phyloP scores from a whole-genome alignment of 2,329 filamentous ascomycete genomes.

The Colletotrichum chrysophilum region DNA sequence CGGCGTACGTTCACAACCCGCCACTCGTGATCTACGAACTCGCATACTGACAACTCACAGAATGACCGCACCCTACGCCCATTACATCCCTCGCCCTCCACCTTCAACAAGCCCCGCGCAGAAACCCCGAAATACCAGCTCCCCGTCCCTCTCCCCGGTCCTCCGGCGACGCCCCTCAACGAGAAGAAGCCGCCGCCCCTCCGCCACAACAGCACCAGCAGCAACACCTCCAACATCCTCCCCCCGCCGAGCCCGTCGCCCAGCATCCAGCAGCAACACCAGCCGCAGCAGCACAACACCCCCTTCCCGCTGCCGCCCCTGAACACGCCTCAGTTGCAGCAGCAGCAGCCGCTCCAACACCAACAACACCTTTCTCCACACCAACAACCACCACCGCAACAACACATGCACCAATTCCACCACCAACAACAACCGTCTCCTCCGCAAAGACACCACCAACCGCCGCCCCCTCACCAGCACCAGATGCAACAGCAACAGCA shows the following conservation, averaged over 20 bases:
- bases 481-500: slow-evolving; percentile 22
- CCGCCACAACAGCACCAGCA: slow-evolving; percentile 10
- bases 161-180: slow-evolving; percentile 3
- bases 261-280: slow-evolving; percentile 10
- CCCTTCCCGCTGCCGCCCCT: slow-evolving; percentile 9
- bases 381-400: background rate
- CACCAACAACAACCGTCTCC: slow-evolving; percentile 2
- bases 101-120: slow-evolving; percentile 26
- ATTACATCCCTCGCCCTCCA: slow-evolving; percentile 16
- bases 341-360: background rate
- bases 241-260: slow-evolving; percentile 22
- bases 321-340: background rate
- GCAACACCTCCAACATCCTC: slow-evolving; percentile 21
- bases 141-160: slow-evolving; percentile 11
- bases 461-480: slow-evolving; percentile 14
- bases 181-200: slow-evolving; percentile 5
- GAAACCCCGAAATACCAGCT: slow-evolving; percentile 10
- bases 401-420: background rate
- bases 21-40: no score
- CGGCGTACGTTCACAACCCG: slow-evolving; percentile 29
- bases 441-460: background rate
- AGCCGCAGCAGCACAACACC: slow-evolving; percentile 9
- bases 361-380: slow-evolving; percentile 1
- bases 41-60: background rate
- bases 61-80: slow-evolving; percentile 35